Conservation (phyloP, 495 filamentous ascomycete species). For the Hypoxylon intermedium region DNA sequence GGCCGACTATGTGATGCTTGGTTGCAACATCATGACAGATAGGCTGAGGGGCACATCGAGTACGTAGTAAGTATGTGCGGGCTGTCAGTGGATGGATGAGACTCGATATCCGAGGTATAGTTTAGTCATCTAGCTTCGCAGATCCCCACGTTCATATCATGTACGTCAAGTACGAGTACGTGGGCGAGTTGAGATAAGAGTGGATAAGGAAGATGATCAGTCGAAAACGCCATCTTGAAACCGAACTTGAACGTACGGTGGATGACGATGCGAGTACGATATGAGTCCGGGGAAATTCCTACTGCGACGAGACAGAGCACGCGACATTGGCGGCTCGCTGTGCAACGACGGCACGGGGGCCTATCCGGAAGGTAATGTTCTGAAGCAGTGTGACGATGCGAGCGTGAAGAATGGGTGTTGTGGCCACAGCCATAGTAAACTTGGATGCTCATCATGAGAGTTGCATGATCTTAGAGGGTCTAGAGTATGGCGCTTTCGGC, state of each 20-base stretch:
- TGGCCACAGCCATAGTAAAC: constrained; percentile 18
- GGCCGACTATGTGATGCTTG: constrained; percentile 14
- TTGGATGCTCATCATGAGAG: constrained; percentile 17
- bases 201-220: constrained; percentile 27
- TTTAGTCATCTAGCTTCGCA: constrained; percentile 32
- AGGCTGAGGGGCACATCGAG: constrained; percentile 14
- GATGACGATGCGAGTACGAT: constrained; percentile 36
- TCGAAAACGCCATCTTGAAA: constrained; percentile 21
- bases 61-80: constrained; percentile 14
- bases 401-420: constrained; percentile 18
- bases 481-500: constrained; percentile 8
- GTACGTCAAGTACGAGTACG: not conserved
- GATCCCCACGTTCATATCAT: constrained; percentile 36
- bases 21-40: constrained; percentile 29
- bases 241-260: constrained; percentile 29
- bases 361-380: constrained; percentile 31
- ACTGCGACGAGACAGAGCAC: constrained; percentile 32
- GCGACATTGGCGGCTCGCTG: constrained; percentile 36
- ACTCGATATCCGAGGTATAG: constrained; percentile 25
- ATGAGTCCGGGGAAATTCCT: constrained; percentile 35
- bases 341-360: constrained; percentile 31
- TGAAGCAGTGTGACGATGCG: constrained; percentile 33
- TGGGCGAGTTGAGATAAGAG: constrained; percentile 32
- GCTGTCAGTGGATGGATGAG: constrained; percentile 2
- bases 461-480: constrained; percentile 21